Base-by-base conservation (phyloP, 2,329 filamentous ascomycete genomes). In the Neodidymelliopsis sp. region DNA sequence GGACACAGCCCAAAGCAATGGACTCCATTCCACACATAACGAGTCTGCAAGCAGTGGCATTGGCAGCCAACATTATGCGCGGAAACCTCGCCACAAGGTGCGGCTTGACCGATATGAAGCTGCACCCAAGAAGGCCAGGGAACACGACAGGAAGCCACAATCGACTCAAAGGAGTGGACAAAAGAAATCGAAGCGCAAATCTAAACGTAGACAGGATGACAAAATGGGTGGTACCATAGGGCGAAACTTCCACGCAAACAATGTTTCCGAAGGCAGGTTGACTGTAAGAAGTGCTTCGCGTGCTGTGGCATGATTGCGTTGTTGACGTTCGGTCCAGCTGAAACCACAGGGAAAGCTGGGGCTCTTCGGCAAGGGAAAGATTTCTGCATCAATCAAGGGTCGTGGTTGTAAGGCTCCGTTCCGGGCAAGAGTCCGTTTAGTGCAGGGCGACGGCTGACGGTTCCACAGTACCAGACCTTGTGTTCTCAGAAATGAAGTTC, bases 401-500 rank as follows among this genome's bases (percentile, higher is more conserved):
- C 69, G 70, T 59, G 76, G 76, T 57, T 63, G 78, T 77, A 63
- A 63, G 69, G 61, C 20, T 43, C 42, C 16, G 39, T 35, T 29
- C 42, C 44, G 48, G 47, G n/a, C n/a, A 54, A 46, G 33, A 22
- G 29, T 23, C 37, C 45, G 43, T 42, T 46, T 50, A 44, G 25
- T 35, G 42, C 34, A 49, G 35, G 45, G 28, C 46, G 56, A n/a
- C 54, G 44, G 30, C 57, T 71, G 49, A 68, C 41, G 40, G 36
- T 35, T 31, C 30, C 51, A 47, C 57, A 81, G 79, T 81, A 39
- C 78, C 78, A 20, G 78, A 81, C 62, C 70, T 80, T 29, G 75
- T 77, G 20, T 81, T 81, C 63, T 78, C 77, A 20, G 77, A 80
- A 57, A 77, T 80, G 75, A 74, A 70, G 18, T 81, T 80, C 51